Base-by-base conservation (phyloP, 306 rosid genomes). In the Crataegus laevigata region DNA sequence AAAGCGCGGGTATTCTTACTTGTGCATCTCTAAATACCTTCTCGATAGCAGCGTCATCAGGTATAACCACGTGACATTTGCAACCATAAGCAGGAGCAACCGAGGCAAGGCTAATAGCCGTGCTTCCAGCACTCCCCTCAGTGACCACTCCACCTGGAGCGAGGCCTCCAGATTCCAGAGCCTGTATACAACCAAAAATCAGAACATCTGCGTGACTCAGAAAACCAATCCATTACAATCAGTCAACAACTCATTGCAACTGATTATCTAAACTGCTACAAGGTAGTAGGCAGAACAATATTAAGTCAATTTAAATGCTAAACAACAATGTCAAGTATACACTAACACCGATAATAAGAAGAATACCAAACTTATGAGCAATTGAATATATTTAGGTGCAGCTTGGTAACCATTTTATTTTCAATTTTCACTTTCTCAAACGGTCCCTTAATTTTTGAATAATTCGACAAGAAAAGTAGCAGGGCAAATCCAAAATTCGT, bases 31-130 rank as follows among this genome's bases (percentile, higher is more conserved):
- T 36, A 11, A 66, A 42, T 71, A 89, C 99, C 96, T 94, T 94
- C 84, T 94, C 97, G n/a, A 91, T 85, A 77, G 97, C 96, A 78
- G 80, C 97, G 60, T 94, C 98, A 84, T 94, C 97, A 1, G 98
- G 98, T 71, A 90, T 91, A 86, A 88, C 97, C 61, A 94, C 97
- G 40, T 91, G 96, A 74, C 96, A 76, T 80, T 87, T 86, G 86
- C 98, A 94, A 30, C 94, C 96, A 72, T 68, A 91, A n/a, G 96
- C 98, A 73, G 97, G 94, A 54, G 96, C 98, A 71, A 91, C 97
- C 45, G 97, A 87, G 10, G 97, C 97, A 79, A 94, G 89, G 83
- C 97, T 94, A 66, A 94, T 86, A 73, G 97, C 98, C 19, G 96
- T 94, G 82, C 97, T 94, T 75, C 97, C 97, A 11, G 94, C 96